These are phyloP conservation scores for Apium graveolens DNA, from an alignment of 129 eudicot species.

Conservation along the genomic window DNA sequence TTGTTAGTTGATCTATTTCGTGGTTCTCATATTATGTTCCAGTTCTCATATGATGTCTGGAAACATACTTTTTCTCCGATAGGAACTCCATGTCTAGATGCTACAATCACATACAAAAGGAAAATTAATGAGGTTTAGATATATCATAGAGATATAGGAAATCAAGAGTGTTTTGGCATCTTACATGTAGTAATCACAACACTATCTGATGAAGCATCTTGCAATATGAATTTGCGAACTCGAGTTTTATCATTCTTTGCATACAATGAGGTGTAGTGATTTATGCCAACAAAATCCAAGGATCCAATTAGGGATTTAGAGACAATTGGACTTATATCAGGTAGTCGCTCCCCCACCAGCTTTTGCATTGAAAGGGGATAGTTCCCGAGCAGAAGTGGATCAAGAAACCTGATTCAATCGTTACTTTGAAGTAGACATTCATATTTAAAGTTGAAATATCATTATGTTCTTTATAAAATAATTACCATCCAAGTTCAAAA, in stretches of 20 bases:
- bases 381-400: slow-evolving; percentile 79
- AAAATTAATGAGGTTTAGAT: slow-evolving; percentile 12
- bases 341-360: slow-evolving; percentile 65
- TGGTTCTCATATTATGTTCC: slow-evolving; percentile 7
- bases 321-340: slow-evolving; percentile 46
- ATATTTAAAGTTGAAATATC: slow-evolving; percentile 12
- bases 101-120: slow-evolving; percentile 24
- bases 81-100: slow-evolving; percentile 57
- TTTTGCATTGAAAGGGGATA: slow-evolving; percentile 89
- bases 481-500: slow-evolving; percentile 93
- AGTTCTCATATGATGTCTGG: not conserved
- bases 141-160: not conserved
- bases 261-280: slow-evolving; percentile 83
- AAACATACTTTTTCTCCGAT: slow-evolving; percentile 85
- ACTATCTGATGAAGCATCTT: slow-evolving; percentile 65
- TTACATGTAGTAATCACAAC: slow-evolving; percentile 69
- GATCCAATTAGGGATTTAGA: slow-evolving; percentile 47
- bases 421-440: slow-evolving; percentile 20
- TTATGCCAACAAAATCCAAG: slow-evolving; percentile 78
- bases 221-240: slow-evolving; percentile 48
- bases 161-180: slow-evolving; percentile 6
- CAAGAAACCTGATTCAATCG: slow-evolving; percentile 87
- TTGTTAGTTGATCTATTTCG: slow-evolving; percentile 1
- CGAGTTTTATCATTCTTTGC: slow-evolving; percentile 65
- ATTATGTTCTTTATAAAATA: not conserved